Conservation (phyloP, 768 basidiomycete species). For the Leccinum sublutescens region DNA sequence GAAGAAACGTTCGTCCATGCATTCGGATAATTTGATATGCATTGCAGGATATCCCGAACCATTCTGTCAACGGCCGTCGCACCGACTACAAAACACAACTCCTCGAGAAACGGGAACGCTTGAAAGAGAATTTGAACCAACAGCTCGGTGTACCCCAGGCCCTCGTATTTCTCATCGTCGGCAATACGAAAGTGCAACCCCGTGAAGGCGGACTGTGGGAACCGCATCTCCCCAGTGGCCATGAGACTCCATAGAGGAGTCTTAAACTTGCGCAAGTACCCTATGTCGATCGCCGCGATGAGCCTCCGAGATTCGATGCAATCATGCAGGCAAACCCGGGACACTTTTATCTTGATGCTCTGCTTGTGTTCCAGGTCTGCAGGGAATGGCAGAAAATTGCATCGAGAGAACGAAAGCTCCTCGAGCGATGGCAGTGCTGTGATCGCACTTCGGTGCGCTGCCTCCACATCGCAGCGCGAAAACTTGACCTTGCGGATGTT, state of each 20-base stretch:
- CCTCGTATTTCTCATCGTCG: not conserved
- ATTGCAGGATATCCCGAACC: not conserved
- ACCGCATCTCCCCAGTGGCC: too few relatives aligned
- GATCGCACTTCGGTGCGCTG: constrained; percentile 16
- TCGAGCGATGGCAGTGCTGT: constrained; percentile 14
- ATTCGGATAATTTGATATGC: not conserved
- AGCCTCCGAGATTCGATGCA: not conserved
- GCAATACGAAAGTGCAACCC: not conserved
- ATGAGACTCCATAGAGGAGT: not conserved
- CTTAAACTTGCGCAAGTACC: not conserved
- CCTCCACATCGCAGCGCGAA: constrained; percentile 5
- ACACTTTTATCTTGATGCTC: not conserved
- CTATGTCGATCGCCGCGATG: not conserved
- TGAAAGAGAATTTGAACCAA: not conserved
- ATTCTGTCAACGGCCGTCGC: too few relatives aligned
- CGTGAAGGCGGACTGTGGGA: not conserved
- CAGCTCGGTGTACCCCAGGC: not conserved
- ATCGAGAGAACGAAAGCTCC: constrained; percentile 9
- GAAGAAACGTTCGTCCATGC: not conserved
- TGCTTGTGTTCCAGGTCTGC: not conserved
- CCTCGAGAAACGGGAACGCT: not conserved
- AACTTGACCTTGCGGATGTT: constrained; percentile 18
- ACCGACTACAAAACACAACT: not conserved
- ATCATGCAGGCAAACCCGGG: not conserved
- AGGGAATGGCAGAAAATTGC: not conserved